Evolutionary conservation across 2,329 filamentous ascomycete species (phyloP).

Genomic region (Phialocephala sp.): DNA sequence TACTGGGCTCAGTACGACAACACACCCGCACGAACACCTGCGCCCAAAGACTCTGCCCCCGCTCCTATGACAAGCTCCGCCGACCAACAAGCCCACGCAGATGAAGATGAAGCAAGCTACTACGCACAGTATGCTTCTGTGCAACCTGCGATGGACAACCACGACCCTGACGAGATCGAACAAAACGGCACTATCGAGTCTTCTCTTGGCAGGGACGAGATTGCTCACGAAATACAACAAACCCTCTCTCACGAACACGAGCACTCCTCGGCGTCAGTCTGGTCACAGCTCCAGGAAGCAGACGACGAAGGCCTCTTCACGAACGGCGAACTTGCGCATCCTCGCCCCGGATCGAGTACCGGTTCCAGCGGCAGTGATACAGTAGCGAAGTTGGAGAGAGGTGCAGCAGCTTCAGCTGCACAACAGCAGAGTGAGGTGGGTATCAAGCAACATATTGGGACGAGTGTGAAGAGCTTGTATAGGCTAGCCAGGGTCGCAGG

Average conservation of each 20-base stretch:
- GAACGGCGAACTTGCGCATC: constrained; percentile 50
- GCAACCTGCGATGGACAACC: constrained; percentile 79
- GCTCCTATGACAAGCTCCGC: constrained; percentile 45
- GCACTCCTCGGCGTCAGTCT: constrained; percentile 19
- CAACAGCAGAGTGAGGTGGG: constrained; percentile 71
- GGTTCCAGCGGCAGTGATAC: constrained; percentile 61
- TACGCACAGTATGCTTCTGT: constrained; percentile 79
- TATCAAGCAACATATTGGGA: constrained; percentile 79
- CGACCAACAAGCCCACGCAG: constrained; percentile 34
- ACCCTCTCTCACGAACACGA: constrained; percentile 28
- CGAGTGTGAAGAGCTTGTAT: constrained; percentile 78
- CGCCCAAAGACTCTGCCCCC: constrained; percentile 65
- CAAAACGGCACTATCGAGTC: constrained; percentile 49
- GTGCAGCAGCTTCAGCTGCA: constrained; percentile 58
- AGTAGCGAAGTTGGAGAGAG: constrained; percentile 60
- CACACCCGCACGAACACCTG: constrained; percentile 69
- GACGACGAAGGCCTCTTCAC: constrained; percentile 6
- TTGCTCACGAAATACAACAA: constrained; percentile 41
- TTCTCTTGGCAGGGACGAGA: constrained; percentile 51
- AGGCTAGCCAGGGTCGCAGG: constrained; percentile 72
- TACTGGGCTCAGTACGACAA: constrained; percentile 83
- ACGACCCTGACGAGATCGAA: constrained; percentile 76
- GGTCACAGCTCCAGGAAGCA: constrained; percentile 12
- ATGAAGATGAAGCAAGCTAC: constrained; percentile 74
- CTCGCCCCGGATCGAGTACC: constrained; percentile 64